Evolutionary conservation across 129 eudicot genomes (phyloP), one percentile per base, ranked within the genome.

Genomic region (Lactuca sativa): DNA sequence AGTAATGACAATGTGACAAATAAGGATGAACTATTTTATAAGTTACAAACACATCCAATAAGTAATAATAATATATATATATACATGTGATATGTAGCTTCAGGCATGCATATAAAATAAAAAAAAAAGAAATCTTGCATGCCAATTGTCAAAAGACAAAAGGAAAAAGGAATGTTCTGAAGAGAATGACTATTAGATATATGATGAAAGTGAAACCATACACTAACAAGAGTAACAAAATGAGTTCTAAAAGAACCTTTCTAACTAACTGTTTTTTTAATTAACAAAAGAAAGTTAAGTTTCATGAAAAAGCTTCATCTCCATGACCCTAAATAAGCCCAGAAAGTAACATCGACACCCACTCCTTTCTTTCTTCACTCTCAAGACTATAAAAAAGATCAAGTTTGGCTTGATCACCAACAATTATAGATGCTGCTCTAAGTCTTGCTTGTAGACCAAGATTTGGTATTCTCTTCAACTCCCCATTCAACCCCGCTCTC

Each of bases 381-480:
- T 75, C 62, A 67, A 77, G 82, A 64, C 86, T 82, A 56, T 62
- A 82, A 41, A 82, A 82, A 62, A 82, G 85, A 56, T 81, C 85
- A 76, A 81, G 75, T 76, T 81, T 81, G 25, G 85, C 67, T 60
- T 75, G 74, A 72, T 76, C 82, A 62, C 82, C 21, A 15, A 82
- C 78, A 25, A 82, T 82, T 51, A 73, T 13, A 17, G 82, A 78
- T 37, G 82, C 78, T 14, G 78, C 78, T 72, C 82, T 64, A 52
- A 78, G 82, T 53, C 82, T 69, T 37, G 78, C 82, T 59, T 78
- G 78, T 59, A 78, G 64, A 51, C 78, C 30, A 60, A 78, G 74
- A 52, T 78, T 72, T 4, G 69, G 78, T 58, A 72, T 72, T 62
- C 66, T 78, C 68, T 78, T 78, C 74, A 78, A 66, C 74, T 78